Evolutionary conservation across 140 eudicot genomes (phyloP), one percentile per base, ranked within the genome.

Genomic region (Bidens hawaiensis): DNA sequence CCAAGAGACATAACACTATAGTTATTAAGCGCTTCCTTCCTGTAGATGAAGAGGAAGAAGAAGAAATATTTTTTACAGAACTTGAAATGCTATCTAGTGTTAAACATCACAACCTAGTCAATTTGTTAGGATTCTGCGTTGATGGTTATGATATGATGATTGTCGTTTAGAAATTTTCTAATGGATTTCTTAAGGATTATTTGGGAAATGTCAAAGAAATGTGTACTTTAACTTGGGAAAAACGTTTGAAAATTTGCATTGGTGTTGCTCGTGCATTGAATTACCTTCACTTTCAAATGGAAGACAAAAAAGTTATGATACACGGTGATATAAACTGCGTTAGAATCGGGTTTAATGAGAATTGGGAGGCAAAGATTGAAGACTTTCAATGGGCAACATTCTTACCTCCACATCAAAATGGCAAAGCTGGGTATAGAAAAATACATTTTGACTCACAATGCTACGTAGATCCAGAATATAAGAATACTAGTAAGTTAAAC

Each of bases 51-150:
- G 2, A 10, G 4, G 1, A 4, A 4, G 64, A 1, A 33, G 64
- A 18, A 58, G 18, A 33, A 18, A 9, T 17, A 5, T 58, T 58
- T 21, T 58, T 2, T 18, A 58, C 30, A 18, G 25, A 30, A 16
- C 4, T 58, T 18, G 24, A 30, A 58, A 19, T 33, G 11, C 48
- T 58, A 17, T 4, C 17, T 0, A 18, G 28, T 58, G 23, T 41
- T 34, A 31, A 58, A 28, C 64, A 58, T 19, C 48, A 2, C 16
- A 58, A 33, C 64, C 18, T 58, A 58, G 48, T 17, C 48, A 33
- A 19, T 13, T 13, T 54, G 6, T 5, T n/a, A 14, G 61, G 61
- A 54, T 27, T 27, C n/a, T 54, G 61, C 36, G 26, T 1, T 34
- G 43, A 33, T 18, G 25, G 3, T 33, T 4, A 3, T 11, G 30